A percentile compares a stretch with the other conserved stretches of the same genome.
Evolutionary conservation across 2,329 filamentous ascomycete genomes (phyloP).

Genomic region (Apiospora malaysiana): DNA sequence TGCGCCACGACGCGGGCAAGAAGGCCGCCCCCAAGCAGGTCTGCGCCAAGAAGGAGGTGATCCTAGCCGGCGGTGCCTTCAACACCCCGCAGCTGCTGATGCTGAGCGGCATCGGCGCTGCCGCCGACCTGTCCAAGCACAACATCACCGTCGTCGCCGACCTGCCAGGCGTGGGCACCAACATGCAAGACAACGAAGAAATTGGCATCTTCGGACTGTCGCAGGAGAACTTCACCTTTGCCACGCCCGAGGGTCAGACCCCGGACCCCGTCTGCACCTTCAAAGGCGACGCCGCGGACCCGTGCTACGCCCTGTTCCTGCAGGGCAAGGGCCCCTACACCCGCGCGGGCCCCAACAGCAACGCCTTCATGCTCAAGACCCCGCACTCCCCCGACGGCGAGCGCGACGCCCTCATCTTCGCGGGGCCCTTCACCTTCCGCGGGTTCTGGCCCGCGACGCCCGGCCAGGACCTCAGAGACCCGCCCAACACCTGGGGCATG

Average conservation of each 20-base stretch:
- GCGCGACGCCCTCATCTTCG: slow-evolving; percentile 29
- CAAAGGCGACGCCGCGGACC: slow-evolving; percentile 25
- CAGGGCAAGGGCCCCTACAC: slow-evolving; percentile 20
- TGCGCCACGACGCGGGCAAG: slow-evolving; percentile 1
- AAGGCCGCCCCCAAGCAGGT: slow-evolving; percentile 21
- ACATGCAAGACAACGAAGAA: slow-evolving; percentile 38
- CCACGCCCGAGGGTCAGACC: slow-evolving; percentile 17
- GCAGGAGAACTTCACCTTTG: slow-evolving; percentile 21
- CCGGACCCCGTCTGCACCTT: slow-evolving; percentile 30
- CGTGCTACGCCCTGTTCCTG: slow-evolving; percentile 30
- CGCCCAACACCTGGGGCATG: slow-evolving; percentile 39
- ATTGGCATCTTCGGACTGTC: slow-evolving; percentile 29
- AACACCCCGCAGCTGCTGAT: slow-evolving; percentile 42
- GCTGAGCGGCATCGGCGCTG: slow-evolving; percentile 41
- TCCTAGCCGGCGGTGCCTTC: slow-evolving; percentile 39
- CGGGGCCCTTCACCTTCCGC: slow-evolving; percentile 28
- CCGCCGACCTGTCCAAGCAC: slow-evolving; percentile 31
- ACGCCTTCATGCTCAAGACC: slow-evolving; percentile 28
- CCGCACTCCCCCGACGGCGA: slow-evolving; percentile 27
- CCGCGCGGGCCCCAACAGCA: slow-evolving; percentile 29
- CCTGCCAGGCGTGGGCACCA: slow-evolving; percentile 41
- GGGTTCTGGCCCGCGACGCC: slow-evolving; percentile 29
- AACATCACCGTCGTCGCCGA: slow-evolving; percentile 37
- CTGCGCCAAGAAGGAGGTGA: slow-evolving; percentile 35
- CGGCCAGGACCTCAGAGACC: slow-evolving; percentile 29